phyloP scores from a whole-genome alignment of 108 stramenopile species.

The Cyclotella choctawhatcheeana region DNA sequence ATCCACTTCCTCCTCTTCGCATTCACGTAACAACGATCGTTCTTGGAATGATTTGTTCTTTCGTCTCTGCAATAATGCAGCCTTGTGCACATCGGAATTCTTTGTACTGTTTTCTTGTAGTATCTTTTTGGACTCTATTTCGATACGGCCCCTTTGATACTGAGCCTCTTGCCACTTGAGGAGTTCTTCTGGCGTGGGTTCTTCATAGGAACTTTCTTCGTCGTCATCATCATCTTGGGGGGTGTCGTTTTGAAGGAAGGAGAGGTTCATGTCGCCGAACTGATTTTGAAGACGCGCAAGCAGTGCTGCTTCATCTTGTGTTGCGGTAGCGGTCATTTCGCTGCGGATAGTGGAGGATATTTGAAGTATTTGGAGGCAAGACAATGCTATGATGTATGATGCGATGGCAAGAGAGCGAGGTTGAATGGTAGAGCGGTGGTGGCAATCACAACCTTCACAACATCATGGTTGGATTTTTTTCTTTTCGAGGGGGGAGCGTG shows the following conservation, averaged over 20 bases:
- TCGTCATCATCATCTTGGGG: constrained; percentile 13
- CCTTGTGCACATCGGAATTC: background rate
- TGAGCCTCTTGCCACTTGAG: constrained; percentile 70
- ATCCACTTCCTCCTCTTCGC: background rate
- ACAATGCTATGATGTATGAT: no score
- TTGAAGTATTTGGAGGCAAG: no score
- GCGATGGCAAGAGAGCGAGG: no score
- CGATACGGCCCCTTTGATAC: constrained; percentile 52
- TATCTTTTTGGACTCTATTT: constrained; percentile 21
- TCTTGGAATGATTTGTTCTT: constrained; percentile 9
- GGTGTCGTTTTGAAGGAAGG: background rate
- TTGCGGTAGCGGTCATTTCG: background rate
- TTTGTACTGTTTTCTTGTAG: no score
- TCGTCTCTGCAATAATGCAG: constrained; percentile 20
- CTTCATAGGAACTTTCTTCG: constrained; percentile 41
- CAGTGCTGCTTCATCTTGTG: constrained; percentile 45
- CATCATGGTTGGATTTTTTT: no score
- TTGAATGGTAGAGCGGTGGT: no score
- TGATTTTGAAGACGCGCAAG: constrained; percentile 60
- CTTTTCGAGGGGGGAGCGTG: no score
- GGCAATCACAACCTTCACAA: no score
- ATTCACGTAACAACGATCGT: constrained; percentile 1
- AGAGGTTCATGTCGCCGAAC: constrained; percentile 64
- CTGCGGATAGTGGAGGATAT: no score
- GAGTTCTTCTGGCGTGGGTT: constrained; percentile 69